Evolutionary conservation across 2,329 filamentous ascomycete species (phyloP).

Genomic region (Neofusicoccum cordaticola): DNA sequence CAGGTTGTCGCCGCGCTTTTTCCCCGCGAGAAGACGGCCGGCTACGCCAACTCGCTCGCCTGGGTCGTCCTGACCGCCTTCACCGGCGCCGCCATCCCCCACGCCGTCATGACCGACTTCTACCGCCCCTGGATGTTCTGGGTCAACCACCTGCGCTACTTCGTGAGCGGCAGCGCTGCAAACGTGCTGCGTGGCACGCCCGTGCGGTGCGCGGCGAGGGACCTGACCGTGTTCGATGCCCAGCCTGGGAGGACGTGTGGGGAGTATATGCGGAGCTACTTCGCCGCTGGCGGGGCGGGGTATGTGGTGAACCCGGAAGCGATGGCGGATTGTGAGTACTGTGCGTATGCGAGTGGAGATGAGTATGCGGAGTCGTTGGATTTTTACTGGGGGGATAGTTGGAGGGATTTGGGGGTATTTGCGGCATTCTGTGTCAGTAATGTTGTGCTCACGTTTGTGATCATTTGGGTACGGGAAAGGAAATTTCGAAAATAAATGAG

Average conservation of each 20-base stretch:
- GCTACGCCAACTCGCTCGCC: slow-evolving; percentile 64
- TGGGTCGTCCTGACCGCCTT: slow-evolving; percentile 69
- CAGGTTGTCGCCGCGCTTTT: slow-evolving; percentile 65
- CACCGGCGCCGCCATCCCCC: slow-evolving; percentile 72
- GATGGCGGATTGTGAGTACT: slow-evolving; percentile 56
- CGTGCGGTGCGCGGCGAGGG: slow-evolving; percentile 53
- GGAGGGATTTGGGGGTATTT: neutral
- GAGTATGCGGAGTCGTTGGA: slow-evolving; percentile 42
- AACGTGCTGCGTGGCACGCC: slow-evolving; percentile 55
- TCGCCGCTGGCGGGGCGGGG: slow-evolving; percentile 55
- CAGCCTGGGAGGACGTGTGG: slow-evolving; percentile 60
- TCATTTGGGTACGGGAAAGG: neutral
- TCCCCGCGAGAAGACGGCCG: slow-evolving; percentile 66
- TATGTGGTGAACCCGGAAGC: slow-evolving; percentile 55
- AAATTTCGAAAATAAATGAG: no score
- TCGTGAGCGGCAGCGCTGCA: slow-evolving; percentile 61
- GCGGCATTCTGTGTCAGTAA: neutral
- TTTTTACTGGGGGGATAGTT: neutral
- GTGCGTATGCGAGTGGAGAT: slow-evolving; percentile 60
- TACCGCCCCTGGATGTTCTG: slow-evolving; percentile 55
- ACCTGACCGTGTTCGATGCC: slow-evolving; percentile 59
- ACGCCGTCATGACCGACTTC: slow-evolving; percentile 59
- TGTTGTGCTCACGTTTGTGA: neutral
- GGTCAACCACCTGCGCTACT: slow-evolving; percentile 66
- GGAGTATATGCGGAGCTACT: slow-evolving; percentile 55